phyloP scores from a whole-genome alignment of 2,329 filamentous ascomycete genomes.

The Bisporella sp. region DNA sequence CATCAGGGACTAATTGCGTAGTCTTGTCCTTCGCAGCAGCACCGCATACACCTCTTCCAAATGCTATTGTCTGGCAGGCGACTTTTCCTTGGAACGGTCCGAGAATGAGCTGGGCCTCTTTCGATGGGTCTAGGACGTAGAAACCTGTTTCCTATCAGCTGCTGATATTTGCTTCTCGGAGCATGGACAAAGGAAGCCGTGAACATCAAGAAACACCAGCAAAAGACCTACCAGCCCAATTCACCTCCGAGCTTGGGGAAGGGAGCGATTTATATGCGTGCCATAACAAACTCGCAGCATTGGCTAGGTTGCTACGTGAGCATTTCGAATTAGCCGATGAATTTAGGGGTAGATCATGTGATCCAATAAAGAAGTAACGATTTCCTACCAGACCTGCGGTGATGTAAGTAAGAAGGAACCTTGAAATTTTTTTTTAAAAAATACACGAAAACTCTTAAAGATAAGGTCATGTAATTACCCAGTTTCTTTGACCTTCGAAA shows the following conservation, averaged over 20 bases:
- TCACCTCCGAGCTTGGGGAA: constrained; percentile 57
- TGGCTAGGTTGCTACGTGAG: constrained; percentile 63
- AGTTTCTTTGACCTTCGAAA: constrained; percentile 68
- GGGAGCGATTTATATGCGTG: constrained; percentile 71
- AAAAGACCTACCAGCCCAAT: constrained; percentile 59
- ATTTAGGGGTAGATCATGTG: neutral
- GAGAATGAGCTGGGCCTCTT: constrained; percentile 53
- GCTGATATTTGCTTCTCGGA: neutral
- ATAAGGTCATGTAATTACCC: constrained; percentile 45
- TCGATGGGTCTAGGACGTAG: constrained; percentile 55
- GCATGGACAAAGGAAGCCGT: too few species aligned
- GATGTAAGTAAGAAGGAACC: too few species aligned
- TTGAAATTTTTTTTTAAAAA: too few species aligned
- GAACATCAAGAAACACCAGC: neutral
- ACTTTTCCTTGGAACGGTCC: constrained; percentile 76
- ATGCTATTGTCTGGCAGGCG: constrained; percentile 71
- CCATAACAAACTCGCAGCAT: constrained; percentile 70
- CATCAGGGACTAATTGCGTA: constrained; percentile 58
- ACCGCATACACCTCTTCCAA: constrained; percentile 71
- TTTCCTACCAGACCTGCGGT: constrained; percentile 34
- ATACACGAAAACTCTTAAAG: too few species aligned
- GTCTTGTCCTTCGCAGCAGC: constrained; percentile 50
- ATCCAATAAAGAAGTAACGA: neutral
- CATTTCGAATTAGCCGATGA: neutral
- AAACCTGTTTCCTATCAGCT: constrained; percentile 47